Conservation (phyloP, 2,329 filamentous ascomycete species). For the Thelonectria rubi region DNA sequence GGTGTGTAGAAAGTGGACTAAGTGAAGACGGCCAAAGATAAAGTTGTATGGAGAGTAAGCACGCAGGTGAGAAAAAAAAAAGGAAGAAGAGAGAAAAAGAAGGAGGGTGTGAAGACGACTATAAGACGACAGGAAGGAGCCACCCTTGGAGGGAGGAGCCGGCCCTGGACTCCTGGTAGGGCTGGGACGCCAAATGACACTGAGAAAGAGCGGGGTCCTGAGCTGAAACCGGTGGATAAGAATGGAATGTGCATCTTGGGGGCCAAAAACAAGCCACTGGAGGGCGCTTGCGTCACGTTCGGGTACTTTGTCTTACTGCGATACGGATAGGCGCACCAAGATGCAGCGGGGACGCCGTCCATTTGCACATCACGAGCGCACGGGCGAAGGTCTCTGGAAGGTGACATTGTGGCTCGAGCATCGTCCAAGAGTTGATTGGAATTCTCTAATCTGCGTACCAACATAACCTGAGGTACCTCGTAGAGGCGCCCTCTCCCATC, state of each 20-base stretch:
- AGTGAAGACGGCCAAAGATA: background rate
- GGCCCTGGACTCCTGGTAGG: slow-evolving; percentile 33
- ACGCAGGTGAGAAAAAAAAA: slow-evolving; percentile 3
- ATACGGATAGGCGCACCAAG: background rate
- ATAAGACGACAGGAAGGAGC: slow-evolving; percentile 8
- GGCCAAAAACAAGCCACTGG: slow-evolving; percentile 17
- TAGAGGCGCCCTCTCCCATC: background rate
- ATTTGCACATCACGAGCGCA: background rate
- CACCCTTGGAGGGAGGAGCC: slow-evolving; percentile 12
- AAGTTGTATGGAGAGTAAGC: background rate
- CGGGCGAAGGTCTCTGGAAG: background rate
- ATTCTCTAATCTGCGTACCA: background rate
- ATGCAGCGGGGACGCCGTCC: background rate
- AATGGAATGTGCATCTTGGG: slow-evolving; percentile 14
- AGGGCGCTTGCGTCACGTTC: background rate
- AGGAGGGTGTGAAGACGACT: slow-evolving; percentile 4
- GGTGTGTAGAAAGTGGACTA: background rate
- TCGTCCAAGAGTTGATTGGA: background rate
- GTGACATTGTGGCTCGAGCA: background rate
- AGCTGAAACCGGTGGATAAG: slow-evolving; percentile 26
- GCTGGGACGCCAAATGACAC: slow-evolving; percentile 27
- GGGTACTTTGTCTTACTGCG: background rate
- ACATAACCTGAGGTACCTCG: background rate
- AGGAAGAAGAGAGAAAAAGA: slow-evolving; percentile 14
- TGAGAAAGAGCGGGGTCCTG: slow-evolving; percentile 21